Base-by-base conservation (phyloP, 139 green algal species). In the Closterium sp. region DNA sequence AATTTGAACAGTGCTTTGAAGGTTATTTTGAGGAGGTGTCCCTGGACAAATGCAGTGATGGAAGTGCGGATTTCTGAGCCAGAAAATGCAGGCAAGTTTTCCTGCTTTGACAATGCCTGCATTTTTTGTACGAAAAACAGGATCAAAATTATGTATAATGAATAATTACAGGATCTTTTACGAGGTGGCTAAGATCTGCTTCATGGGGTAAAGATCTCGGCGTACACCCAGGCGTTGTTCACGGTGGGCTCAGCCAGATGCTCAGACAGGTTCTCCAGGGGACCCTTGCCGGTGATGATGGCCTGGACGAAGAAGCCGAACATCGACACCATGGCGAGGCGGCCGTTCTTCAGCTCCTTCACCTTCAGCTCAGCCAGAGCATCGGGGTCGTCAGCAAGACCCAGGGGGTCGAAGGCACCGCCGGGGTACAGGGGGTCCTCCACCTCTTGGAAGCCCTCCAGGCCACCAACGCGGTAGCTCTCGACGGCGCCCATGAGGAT, bases 331-430 rank as follows among this genome's bases (percentile, higher is more conserved):
- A 97, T 99, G 55, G 97, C 97, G 38, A 98, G 91, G 38, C 96
- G 93, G 55, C 97, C 98, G 94, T 99, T 99, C 95, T 86, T 86
- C 81, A 87, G 99, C 95, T 96, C 99, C 98, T 93, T 99, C 99
- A n/a, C 95, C 94, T 98, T 97, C 34, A 99, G 86, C 95, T 97
- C 95, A 89, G 96, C 94, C 86, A 97, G 96, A 64, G 96, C 96
- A 91, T 98, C 96, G 90, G 97, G 97, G 96, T 99, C 97, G 94
- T 99, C 97, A 95, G 97, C 97, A 91, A 98, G 97, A 21, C 64
- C 87, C 25, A 93, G 91, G 32, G 97, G 97, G 96, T 99, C 97
- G 90, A 97, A 97, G 64, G n/a, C 30, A 87, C 94, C 96, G 87
- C 95, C 96, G 38, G 96, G 96, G 96, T 97, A 96, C 84, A 96